These are phyloP conservation scores for Microbotryomycetes sp. DNA, from an alignment of 1,284 basidiomycete genomes.

Conservation along the genomic window DNA sequence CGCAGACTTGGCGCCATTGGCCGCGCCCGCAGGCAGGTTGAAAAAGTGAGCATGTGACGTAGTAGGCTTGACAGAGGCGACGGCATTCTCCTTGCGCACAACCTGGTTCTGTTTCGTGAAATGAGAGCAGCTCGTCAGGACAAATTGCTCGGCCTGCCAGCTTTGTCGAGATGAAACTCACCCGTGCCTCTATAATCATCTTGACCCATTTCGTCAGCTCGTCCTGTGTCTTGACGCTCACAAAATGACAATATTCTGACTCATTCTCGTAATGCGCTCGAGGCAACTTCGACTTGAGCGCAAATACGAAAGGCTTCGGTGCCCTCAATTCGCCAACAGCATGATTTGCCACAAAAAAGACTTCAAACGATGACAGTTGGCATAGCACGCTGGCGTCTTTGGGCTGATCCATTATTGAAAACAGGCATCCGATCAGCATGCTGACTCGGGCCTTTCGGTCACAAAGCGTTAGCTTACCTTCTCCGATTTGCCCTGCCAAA, in stretches of 20 bases:
- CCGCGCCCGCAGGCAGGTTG: neutral
- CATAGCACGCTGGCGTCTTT: constrained; percentile 75
- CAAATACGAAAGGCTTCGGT: constrained; percentile 71
- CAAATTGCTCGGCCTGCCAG: neutral
- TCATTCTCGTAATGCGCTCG: constrained; percentile 26
- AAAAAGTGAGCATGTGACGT: neutral
- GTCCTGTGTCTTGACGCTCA: constrained; percentile 65
- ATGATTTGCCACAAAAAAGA: constrained; percentile 63
- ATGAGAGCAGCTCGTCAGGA: too few relatives aligned
- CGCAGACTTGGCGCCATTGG: too few relatives aligned
- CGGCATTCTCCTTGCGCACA: constrained; percentile 9
- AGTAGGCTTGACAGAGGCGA: constrained; percentile 18
- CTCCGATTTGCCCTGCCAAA: constrained; percentile 80
- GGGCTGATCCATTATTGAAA: constrained; percentile 50
- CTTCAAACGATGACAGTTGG: constrained; percentile 75
- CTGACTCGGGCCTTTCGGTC: constrained; percentile 1
- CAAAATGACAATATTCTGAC: constrained; percentile 72
- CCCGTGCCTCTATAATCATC: constrained; percentile 27
- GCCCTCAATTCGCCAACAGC: constrained; percentile 51
- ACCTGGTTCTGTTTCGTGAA: neutral
- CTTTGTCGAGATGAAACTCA: neutral
- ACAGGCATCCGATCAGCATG: neutral
- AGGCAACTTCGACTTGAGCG: constrained; percentile 58
- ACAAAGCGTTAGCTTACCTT: constrained; percentile 50
- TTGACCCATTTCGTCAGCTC: constrained; percentile 42